Evolutionary conservation across 1,139 yeast species (phyloP), one percentile per base, ranked within the genome.

Genomic region (Protomyces arabidopsidicola): DNA sequence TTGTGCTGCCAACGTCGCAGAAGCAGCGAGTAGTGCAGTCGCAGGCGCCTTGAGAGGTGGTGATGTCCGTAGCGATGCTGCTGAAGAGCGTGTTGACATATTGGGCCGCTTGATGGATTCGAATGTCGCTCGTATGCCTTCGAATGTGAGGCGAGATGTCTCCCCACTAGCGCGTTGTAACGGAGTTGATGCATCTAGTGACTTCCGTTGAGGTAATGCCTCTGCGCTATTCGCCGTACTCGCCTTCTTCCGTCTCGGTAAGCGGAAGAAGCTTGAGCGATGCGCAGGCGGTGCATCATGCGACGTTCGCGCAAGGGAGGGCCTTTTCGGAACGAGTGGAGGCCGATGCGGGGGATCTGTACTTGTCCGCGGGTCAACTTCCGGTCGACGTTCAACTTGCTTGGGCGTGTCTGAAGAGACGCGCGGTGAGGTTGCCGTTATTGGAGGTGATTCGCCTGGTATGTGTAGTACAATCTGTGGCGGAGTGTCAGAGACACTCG

Each of bases 231-330:
- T 22, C 10, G 45, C 27, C 14, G 42, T 50, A 1, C 52, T 9
- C 24, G 56, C 52, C 42, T 58, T 58, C 45, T 58, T 58, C 16
- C 62, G 38, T 16, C 56, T 34, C 16, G 62, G 62, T 10, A 58
- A n/a, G 12, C 62, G 62, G 35, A 58, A 58, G 45, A 58, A 58
- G n/a, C 55, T 48, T 31, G 36, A 48, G 22, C 22, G 27, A 12
- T 38, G 53, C 14, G 55, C 22, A 34, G 35, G 31, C 14, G 35
- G 53, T 10, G 45, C 27, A 1, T 20, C 52, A 3, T 9, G 22
- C 6, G 36, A 51, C n/a, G 31, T 12, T n/a, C 12, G 16, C 9
- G 18, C 22, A 22, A 27, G 27, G 2, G 53, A 20, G 4, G 45
- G 48, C 22, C 27, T 14, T 3, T 34, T 27, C 24, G 58, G 8